Base-by-base conservation (phyloP, 106 monocot species). In the Xerophyta viscosa region DNA sequence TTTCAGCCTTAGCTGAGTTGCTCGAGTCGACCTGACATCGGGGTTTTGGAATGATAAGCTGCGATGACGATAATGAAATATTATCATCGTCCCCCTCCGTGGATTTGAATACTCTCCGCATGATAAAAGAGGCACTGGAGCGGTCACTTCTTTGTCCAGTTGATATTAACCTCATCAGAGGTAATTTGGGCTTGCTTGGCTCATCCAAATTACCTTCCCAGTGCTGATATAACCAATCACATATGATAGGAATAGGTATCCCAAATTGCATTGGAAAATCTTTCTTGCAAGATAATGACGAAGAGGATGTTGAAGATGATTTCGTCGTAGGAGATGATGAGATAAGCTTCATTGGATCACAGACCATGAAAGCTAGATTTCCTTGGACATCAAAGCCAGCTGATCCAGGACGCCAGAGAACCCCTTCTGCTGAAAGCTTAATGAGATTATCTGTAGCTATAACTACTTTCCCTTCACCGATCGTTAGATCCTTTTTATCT, bases 321-420 rank as follows among this genome's bases (percentile, higher is more conserved):
- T 73, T 83, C 19, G 67, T 46, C 17, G 70, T 67, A 10, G 89
- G 89, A 56, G 89, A 98, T 17, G 88, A 63, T 0, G 89, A n/a
- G n/a, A n/a, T 78, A 28, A 86, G 80, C 58, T 82, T 98, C 89
- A 98, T 89, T 33, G 96, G 96, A 69, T 98, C 89, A 67, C 96
- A 98, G 29, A 86, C 66, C 96, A 98, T 98, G 65, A 98, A 86
- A 30, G 96, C 85, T 18, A 90, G 73, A 61, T 89, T 98, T 17
- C 96, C 96, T 57, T 98, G 76, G 25, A 56, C 48, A 48, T 98
- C 96, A 61, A 98, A 98, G 17, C 96, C 96, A 46, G 96, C 89
- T 13, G 96, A 98, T n/a, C 96, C 96, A 18, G 89, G 84, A 33
- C 59, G 54, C 75, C 78, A 89, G 22, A 65, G 66, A 0, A 74